phyloP scores from a whole-genome alignment of 148 eudicot genomes.

The Chenopodium quinoa region DNA sequence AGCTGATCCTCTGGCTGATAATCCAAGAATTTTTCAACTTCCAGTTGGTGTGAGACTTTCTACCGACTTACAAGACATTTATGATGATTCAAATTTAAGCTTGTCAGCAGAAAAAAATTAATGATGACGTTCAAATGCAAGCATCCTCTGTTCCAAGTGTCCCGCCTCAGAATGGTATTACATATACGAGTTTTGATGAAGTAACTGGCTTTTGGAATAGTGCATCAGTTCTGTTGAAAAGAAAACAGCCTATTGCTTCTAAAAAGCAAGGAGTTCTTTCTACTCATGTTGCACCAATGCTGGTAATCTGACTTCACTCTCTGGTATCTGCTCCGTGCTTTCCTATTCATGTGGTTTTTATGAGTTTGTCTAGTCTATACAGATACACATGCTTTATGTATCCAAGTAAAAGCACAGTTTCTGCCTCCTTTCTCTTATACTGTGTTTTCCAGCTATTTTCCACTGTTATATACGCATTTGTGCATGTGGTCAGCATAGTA shows the following conservation, averaged over 20 bases:
- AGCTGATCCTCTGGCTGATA: conserved; percentile 42
- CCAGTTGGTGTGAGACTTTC: conserved; percentile 79
- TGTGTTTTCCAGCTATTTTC: neutral
- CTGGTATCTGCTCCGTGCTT: conserved; percentile 18
- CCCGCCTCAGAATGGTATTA: conserved; percentile 31
- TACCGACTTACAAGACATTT: conserved; percentile 38
- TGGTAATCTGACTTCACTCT: conserved; percentile 46
- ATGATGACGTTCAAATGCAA: conserved; percentile 30
- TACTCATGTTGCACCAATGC: conserved; percentile 91
- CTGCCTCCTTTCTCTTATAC: neutral
- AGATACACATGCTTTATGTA: neutral
- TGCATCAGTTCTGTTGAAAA: conserved; percentile 39
- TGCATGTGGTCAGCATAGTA: neutral
- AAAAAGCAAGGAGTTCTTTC: conserved; percentile 76
- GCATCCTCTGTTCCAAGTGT: conserved; percentile 31
- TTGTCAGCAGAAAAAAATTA: conserved; percentile 26
- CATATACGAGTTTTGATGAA: conserved; percentile 35
- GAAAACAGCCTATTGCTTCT: conserved; percentile 33
- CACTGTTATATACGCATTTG: neutral
- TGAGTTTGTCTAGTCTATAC: neutral
- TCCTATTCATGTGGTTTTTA: neutral
- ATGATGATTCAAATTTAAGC: conserved; percentile 30
- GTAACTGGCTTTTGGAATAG: conserved; percentile 40
- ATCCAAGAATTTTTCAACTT: conserved; percentile 49
- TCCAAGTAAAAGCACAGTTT: neutral